These are phyloP conservation scores for Coemansia sp. DNA, from an alignment of 192 early-diverging fungal species.

Conservation along the genomic window DNA sequence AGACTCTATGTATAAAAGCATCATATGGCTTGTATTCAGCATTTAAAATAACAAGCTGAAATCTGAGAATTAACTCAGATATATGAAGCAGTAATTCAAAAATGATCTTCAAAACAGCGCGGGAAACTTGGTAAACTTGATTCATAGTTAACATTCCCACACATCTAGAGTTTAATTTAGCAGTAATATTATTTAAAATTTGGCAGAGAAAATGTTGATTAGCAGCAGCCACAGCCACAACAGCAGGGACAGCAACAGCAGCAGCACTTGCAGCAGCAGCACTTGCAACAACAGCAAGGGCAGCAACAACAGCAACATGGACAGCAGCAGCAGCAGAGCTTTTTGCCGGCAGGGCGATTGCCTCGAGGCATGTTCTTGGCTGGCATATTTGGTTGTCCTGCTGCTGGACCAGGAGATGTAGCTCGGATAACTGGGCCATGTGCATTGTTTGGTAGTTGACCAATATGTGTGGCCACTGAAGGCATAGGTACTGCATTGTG, in stretches of 20 bases:
- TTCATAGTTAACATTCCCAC: too few relatives aligned
- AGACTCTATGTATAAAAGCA: background rate
- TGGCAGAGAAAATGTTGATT: constrained; percentile 1
- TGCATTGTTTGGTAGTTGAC: too few relatives aligned
- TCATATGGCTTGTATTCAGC: background rate
- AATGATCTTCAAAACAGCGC: too few relatives aligned
- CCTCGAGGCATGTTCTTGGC: background rate
- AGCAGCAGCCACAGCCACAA: constrained; percentile 23
- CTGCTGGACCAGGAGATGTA: background rate
- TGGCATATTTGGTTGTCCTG: background rate
- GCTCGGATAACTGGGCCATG: too few relatives aligned
- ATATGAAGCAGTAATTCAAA: too few relatives aligned
- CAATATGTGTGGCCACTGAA: background rate
- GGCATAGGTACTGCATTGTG: background rate
- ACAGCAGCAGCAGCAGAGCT: constrained; percentile 39
- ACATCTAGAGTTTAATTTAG: too few relatives aligned
- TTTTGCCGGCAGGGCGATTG: constrained; percentile 19
- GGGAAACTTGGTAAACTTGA: too few relatives aligned
- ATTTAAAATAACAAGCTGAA: background rate
- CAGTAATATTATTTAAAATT: too few relatives aligned
- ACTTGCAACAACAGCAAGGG: constrained; percentile 33
- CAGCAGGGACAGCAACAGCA: constrained; percentile 37
- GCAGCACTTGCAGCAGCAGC: constrained; percentile 35
- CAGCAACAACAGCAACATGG: constrained; percentile 34
- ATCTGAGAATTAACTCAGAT: too few relatives aligned